Evolutionary conservation across 768 basidiomycete species (phyloP).

Genomic region (Cystobasidium onofrii): DNA sequence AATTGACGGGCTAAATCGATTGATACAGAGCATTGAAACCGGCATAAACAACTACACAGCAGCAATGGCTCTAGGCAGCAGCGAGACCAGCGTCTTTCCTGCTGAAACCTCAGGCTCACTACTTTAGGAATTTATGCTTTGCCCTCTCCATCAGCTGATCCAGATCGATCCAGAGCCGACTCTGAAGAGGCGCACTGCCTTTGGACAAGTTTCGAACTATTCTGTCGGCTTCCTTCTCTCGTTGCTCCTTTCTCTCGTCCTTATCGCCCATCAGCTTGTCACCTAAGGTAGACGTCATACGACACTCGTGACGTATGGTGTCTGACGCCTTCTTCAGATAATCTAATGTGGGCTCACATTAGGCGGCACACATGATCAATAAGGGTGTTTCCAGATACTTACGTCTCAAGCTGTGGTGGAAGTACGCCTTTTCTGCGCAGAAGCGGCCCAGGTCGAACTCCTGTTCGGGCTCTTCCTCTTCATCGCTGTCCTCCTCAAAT

Average conservation of each 20-base stretch:
- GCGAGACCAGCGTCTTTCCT: background rate
- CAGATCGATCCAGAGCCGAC: background rate
- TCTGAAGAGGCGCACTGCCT: background rate
- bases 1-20: too few relatives aligned
- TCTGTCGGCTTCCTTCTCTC: conserved; percentile 7
- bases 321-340: background rate
- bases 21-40: too few relatives aligned
- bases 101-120: too few relatives aligned
- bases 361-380: background rate
- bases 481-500: conserved; percentile 14
- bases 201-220: background rate
- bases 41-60: too few relatives aligned
- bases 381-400: background rate
- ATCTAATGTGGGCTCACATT: background rate
- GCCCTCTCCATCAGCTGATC: conserved; percentile 9
- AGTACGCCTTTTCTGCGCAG: conserved; percentile 19
- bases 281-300: background rate
- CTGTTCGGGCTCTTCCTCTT: conserved; percentile 1
- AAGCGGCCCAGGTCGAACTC: conserved; percentile 12
- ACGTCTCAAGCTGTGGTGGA: conserved; percentile 14
- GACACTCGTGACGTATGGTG: background rate
- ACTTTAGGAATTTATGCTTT: conserved; percentile 1
- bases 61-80: too few relatives aligned
- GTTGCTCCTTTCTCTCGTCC: background rate
- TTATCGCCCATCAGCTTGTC: conserved; percentile 6